Conservation (phyloP, 345 rosid genomes). For the Eucalyptus urophylla region DNA sequence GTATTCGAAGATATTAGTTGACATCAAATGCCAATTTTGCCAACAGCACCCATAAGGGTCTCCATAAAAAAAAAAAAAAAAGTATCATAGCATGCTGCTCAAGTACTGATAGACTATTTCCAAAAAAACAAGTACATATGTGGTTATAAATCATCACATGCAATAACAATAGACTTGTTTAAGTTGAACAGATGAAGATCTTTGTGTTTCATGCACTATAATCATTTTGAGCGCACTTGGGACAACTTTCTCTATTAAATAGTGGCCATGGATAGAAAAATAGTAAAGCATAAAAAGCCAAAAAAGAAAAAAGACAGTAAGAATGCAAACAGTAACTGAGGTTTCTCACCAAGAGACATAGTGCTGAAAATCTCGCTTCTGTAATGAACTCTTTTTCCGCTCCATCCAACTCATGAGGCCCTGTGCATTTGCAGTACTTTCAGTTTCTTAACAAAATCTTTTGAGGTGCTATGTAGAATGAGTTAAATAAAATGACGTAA, state of each 20-base stretch:
- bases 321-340: not conserved
- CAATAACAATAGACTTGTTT: not conserved
- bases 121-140: not conserved
- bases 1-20: not conserved
- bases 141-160: not conserved
- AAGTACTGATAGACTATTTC: not conserved
- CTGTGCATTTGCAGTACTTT: conserved; percentile 16
- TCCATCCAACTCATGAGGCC: conserved; percentile 74
- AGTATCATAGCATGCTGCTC: not conserved
- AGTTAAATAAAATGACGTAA: not conserved
- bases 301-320: not conserved
- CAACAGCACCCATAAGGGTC: not conserved
- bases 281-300: not conserved
- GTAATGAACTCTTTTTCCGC: conserved; percentile 38
- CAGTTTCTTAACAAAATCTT: not conserved
- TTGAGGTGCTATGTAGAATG: not conserved
- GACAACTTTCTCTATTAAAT: not conserved
- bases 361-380: conserved; percentile 73
- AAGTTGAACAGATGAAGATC: not conserved
- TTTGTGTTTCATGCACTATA: not conserved
- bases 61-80: not conserved
- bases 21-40: not conserved
- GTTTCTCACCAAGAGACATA: conserved; percentile 57
- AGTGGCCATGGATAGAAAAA: not conserved
- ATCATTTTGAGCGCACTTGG: not conserved